phyloP scores from a whole-genome alignment of 169 alveolate species.

The Plasmodium coatneyi region DNA sequence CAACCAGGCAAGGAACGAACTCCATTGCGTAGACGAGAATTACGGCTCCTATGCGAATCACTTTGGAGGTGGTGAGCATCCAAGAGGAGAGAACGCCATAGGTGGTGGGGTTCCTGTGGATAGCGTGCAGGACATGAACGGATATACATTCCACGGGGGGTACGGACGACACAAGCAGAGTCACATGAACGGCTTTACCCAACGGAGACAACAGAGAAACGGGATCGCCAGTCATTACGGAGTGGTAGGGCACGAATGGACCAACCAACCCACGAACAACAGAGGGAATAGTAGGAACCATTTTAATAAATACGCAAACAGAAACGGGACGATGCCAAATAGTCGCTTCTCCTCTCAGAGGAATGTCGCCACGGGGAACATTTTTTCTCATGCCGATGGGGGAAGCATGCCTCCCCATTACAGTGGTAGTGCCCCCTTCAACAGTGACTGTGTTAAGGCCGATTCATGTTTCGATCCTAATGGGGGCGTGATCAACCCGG shows the following conservation, averaged over 20 bases:
- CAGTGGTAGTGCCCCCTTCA: background rate
- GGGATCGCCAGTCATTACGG: background rate
- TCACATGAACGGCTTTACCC: background rate
- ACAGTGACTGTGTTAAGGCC: background rate
- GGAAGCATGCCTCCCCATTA: background rate
- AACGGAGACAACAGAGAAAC: background rate
- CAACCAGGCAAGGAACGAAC: background rate
- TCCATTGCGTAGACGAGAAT: background rate
- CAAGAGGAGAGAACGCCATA: background rate
- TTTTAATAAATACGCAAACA: background rate
- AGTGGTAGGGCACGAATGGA: background rate
- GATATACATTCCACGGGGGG: background rate
- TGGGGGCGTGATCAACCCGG: background rate
- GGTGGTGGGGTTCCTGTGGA: background rate
- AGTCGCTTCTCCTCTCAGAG: background rate
- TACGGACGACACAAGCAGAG: background rate
- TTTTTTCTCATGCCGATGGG: background rate
- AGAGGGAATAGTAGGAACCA: background rate
- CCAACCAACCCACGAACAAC: background rate
- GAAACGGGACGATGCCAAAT: background rate
- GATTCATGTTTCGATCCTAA: background rate
- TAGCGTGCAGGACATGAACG: background rate
- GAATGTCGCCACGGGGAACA: background rate
- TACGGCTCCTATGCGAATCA: background rate
- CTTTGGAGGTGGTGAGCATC: background rate